Evolutionary conservation across 2,329 filamentous ascomycete species (phyloP).

Genomic region (Neopestalotiopsis sp.): DNA sequence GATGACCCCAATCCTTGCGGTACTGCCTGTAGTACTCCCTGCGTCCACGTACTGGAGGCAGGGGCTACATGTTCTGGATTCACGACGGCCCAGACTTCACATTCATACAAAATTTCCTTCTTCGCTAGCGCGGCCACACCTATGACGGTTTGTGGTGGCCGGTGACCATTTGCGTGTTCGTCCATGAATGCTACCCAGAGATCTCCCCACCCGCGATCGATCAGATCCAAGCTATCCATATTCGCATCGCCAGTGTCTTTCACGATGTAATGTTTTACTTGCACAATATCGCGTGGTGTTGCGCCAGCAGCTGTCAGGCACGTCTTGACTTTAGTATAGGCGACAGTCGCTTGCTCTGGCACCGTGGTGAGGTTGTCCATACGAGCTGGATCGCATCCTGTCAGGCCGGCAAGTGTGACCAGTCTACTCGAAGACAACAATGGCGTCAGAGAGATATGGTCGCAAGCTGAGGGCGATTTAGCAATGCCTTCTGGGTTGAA

Average conservation of each 20-base stretch:
- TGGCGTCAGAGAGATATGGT: too few species aligned
- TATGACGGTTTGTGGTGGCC: neutral
- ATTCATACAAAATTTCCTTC: constrained; percentile 5
- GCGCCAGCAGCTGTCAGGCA: neutral
- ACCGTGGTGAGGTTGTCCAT: neutral
- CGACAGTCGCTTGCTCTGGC: neutral
- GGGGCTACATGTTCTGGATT: neutral
- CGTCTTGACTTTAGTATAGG: constrained; percentile 6
- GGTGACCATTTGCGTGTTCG: neutral
- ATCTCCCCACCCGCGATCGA: neutral
- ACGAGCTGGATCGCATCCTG: too few species aligned
- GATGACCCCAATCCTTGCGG: too few species aligned
- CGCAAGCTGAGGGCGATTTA: too few species aligned
- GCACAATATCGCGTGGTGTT: constrained; percentile 7
- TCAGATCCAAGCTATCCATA: neutral
- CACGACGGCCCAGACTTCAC: constrained; percentile 2
- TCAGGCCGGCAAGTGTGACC: too few species aligned
- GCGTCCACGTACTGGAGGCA: too few species aligned
- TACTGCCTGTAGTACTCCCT: too few species aligned
- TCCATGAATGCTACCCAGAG: constrained; percentile 2
- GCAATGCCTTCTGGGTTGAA: too few species aligned
- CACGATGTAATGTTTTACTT: neutral
- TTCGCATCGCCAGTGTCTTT: neutral
- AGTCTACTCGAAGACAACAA: too few species aligned
- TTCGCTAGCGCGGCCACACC: neutral